These are phyloP conservation scores for Colletotrichum chlorophyti DNA, from an alignment of 2,329 filamentous ascomycete genomes.

Conservation along the genomic window DNA sequence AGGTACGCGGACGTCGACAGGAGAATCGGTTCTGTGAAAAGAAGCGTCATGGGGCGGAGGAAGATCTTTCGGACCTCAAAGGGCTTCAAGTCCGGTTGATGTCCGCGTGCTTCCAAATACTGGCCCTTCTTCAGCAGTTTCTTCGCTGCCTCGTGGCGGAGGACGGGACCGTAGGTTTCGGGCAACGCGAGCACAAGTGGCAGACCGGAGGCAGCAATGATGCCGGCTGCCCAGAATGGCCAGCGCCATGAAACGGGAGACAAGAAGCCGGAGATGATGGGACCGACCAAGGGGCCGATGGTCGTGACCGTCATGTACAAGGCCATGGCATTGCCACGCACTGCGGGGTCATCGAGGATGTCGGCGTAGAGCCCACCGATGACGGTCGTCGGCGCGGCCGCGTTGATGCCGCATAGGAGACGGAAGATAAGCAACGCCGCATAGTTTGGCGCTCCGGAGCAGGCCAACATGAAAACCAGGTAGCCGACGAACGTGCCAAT, in stretches of 20 bases:
- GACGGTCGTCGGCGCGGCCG: slow-evolving; percentile 42
- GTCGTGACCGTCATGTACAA: slow-evolving; percentile 44
- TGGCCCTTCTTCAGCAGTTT: slow-evolving; percentile 57
- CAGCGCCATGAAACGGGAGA: slow-evolving; percentile 51
- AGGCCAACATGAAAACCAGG: slow-evolving; percentile 40
- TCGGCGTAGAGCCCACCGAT: slow-evolving; percentile 42
- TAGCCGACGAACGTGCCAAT: slow-evolving; percentile 42
- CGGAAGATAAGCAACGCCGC: slow-evolving; percentile 50
- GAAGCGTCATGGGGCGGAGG: slow-evolving; percentile 55
- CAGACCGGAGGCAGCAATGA: slow-evolving; percentile 37
- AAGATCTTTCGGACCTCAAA: slow-evolving; percentile 51
- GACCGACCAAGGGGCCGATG: slow-evolving; percentile 50
- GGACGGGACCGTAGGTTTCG: slow-evolving; percentile 57
- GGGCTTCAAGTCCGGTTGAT: slow-evolving; percentile 38
- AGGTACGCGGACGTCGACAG: slow-evolving; percentile 54
- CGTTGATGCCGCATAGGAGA: slow-evolving; percentile 39
- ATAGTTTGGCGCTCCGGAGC: slow-evolving; percentile 50
- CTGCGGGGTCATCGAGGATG: slow-evolving; percentile 39
- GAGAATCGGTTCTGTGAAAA: slow-evolving; percentile 58
- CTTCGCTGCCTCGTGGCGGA: slow-evolving; percentile 56
- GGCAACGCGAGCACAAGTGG: slow-evolving; percentile 46
- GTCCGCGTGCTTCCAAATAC: slow-evolving; percentile 43
- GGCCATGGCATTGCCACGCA: slow-evolving; percentile 40
- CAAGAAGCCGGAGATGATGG: slow-evolving; percentile 58
- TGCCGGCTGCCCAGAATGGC: slow-evolving; percentile 46